These are phyloP conservation scores for Albophoma yamanashiensis DNA, from an alignment of 2,329 filamentous ascomycete genomes.

Conservation along the genomic window DNA sequence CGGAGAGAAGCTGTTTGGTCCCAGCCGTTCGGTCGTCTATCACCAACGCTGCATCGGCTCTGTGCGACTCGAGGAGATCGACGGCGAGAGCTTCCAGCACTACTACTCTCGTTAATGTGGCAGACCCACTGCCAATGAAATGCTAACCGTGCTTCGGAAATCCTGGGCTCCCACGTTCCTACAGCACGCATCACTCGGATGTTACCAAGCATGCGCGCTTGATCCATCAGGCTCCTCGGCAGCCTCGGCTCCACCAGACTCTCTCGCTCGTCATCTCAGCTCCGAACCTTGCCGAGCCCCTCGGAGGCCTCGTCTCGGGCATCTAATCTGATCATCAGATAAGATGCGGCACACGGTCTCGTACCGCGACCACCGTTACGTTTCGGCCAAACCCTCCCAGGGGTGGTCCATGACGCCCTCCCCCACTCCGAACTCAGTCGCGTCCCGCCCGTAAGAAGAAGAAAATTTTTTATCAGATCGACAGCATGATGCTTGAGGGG, in stretches of 20 bases:
- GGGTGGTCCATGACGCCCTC: neutral
- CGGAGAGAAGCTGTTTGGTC: neutral
- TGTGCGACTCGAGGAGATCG: neutral
- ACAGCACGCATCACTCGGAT: neutral
- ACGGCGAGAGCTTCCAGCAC: neutral
- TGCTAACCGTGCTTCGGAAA: too few species aligned
- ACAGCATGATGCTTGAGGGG: neutral
- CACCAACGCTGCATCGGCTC: neutral
- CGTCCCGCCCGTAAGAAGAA: neutral
- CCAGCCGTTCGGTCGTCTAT: neutral
- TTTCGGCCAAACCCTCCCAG: neutral
- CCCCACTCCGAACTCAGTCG: neutral
- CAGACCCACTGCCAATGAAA: neutral
- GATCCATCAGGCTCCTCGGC: neutral
- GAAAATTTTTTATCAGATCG: neutral
- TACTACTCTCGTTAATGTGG: neutral
- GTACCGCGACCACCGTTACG: neutral
- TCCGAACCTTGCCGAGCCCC: slow-evolving; percentile 2
- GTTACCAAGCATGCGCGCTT: neutral
- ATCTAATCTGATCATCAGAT: slow-evolving; percentile 37
- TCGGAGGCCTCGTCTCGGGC: neutral
- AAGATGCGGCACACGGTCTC: slow-evolving; percentile 17
- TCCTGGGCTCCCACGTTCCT: neutral
- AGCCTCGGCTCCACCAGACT: neutral
- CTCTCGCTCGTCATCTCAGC: neutral